A percentile compares a stretch with the other conserved stretches of the same genome.
Conservation (phyloP, 2,329 filamentous ascomycete genomes). For the Sporothrix inflata region DNA sequence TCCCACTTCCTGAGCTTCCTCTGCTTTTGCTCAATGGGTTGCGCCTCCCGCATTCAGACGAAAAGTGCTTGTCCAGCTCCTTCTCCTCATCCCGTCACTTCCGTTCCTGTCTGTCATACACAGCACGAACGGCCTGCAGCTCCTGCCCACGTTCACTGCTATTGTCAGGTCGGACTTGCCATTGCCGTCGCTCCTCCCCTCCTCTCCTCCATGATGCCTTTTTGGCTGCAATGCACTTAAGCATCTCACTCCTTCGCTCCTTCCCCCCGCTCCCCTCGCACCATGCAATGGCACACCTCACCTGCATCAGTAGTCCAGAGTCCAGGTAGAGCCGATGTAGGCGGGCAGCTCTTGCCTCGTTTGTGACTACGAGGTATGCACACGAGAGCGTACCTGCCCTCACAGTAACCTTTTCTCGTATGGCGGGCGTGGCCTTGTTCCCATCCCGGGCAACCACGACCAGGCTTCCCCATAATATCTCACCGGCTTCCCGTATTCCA, state of each 20-base stretch:
- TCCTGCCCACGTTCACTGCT: neutral
- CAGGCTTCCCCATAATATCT: slow-evolving; percentile 25
- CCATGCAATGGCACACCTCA: neutral
- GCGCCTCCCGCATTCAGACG: slow-evolving; percentile 11
- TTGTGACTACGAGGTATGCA: neutral
- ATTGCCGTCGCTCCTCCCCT: neutral
- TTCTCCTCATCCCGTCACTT: slow-evolving; percentile 1
- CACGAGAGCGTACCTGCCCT: neutral
- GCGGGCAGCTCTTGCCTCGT: slow-evolving; percentile 6
- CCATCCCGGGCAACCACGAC: slow-evolving; percentile 15
- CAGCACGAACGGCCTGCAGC: too few species aligned
- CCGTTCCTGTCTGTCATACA: slow-evolving; percentile 10
- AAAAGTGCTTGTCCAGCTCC: neutral
- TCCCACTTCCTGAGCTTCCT: neutral
- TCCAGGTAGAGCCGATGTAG: neutral
- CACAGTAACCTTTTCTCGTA: slow-evolving; percentile 5
- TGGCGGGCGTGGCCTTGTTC: neutral
- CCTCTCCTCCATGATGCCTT: neutral
- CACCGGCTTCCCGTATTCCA: slow-evolving; percentile 25
- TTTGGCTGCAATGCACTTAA: neutral
- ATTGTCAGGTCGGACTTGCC: neutral
- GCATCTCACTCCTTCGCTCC: neutral
- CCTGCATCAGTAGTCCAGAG: neutral
- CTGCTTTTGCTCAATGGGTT: neutral
- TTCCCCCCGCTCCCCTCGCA: neutral